Base-by-base conservation (phyloP, 768 basidiomycete genomes). In the Russula brevipes region DNA sequence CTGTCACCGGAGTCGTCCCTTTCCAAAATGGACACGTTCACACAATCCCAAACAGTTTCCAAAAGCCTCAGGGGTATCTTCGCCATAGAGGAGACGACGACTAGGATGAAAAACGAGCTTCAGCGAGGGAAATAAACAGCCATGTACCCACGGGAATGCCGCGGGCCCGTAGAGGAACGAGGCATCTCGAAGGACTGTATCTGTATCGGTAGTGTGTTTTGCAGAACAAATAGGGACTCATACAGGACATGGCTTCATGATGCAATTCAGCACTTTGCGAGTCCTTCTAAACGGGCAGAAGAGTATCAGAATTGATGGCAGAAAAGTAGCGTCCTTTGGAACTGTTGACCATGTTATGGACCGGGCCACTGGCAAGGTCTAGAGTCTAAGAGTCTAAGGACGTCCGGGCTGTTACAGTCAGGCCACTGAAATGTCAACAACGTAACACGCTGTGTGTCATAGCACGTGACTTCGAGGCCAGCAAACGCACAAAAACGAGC, bases 171-270 rank as follows among this genome's bases (percentile, higher is more conserved):
- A 19, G 8, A 35, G 6, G 63, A 60, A 33, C 39, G 46, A 36
- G 63, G 58, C 31, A 64, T 11, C 42, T 64, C 59, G 12, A 59
- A 59, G 24, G 58, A 50, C 47, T 56, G 24, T 6, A 30, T 17
- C 1, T n/a, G 47, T 5, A 45, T 53, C 17, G 51, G 54, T 33
- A 36, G 33, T 35, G 19, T 3, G 36, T 11, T 50, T 61, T n/a
- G n/a, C n/a, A n/a, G 24, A 30, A 12, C 41, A 49, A 33, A 49
- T 6, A 44, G 24, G 4, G 36, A n/a, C 41, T 60, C 71, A 54
- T 64, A 73, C 73, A 7, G 73, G 73, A 57, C 61, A 71, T 41
- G 70, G n/a, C n/a, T n/a, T n/a, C n/a, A n/a, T n/a, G n/a, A n/a
- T n/a, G n/a, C n/a, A n/a, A n/a, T n/a, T n/a, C n/a, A n/a, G n/a